Evolutionary conservation across 768 basidiomycete genomes (phyloP).

Genomic region (Lyophyllum atratum): DNA sequence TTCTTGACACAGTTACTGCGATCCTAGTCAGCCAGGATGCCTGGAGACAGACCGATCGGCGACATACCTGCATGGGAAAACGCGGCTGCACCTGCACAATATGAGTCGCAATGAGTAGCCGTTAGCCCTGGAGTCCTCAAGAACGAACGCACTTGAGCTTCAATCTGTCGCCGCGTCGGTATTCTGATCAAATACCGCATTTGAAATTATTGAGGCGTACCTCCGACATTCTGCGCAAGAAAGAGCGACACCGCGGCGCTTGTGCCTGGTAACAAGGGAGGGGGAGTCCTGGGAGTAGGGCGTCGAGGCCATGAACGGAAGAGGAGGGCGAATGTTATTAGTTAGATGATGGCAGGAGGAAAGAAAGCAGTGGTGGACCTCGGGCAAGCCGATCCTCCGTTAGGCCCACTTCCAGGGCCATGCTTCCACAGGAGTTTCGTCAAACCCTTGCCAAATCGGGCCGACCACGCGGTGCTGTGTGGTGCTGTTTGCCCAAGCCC

Average conservation of each 20-base stretch:
- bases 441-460: slow-evolving; percentile 13
- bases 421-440: slow-evolving; percentile 2
- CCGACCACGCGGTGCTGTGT: slow-evolving; percentile 18
- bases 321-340: slow-evolving; percentile 19
- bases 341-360: slow-evolving; percentile 27
- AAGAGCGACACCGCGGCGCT: slow-evolving; percentile 56
- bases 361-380: slow-evolving; percentile 17
- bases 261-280: slow-evolving; percentile 40
- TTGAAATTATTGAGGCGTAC: slow-evolving; percentile 31
- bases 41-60: not conserved
- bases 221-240: slow-evolving; percentile 74
- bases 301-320: slow-evolving; percentile 23
- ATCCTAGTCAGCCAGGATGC: slow-evolving; percentile 9
- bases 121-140: slow-evolving; percentile 6
- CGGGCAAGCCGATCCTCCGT: slow-evolving; percentile 30
- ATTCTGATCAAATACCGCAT: slow-evolving; percentile 12
- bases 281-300: slow-evolving; percentile 26
- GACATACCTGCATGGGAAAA: slow-evolving; percentile 64
- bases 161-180: slow-evolving; percentile 41
- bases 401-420: slow-evolving; percentile 9
- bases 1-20: slow-evolving; percentile 59
- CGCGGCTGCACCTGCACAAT: slow-evolving; percentile 55
- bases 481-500: slow-evolving; percentile 24
- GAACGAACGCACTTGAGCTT: slow-evolving; percentile 59
- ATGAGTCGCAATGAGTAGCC: slow-evolving; percentile 13